Evolutionary conservation across 2,329 filamentous ascomycete species (phyloP).

Genomic region (Cladosporium sp.): DNA sequence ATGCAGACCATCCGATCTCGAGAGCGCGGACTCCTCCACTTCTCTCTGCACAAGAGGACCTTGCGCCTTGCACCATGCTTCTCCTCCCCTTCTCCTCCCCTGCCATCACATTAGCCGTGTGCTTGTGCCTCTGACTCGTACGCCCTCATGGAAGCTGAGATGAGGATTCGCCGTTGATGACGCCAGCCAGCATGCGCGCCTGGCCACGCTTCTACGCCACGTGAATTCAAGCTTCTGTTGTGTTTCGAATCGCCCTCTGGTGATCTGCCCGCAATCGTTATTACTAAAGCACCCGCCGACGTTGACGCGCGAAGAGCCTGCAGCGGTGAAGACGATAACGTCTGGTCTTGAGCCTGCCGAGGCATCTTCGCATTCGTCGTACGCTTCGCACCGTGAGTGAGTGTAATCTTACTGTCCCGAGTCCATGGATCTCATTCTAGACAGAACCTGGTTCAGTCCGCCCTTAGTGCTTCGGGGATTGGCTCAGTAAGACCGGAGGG

Average conservation of each 20-base stretch:
- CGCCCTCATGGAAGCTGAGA: neutral
- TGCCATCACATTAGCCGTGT: neutral
- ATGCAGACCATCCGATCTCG: neutral
- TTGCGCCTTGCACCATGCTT: neutral
- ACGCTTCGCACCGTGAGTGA: neutral
- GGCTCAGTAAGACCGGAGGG: neutral
- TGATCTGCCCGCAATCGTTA: neutral
- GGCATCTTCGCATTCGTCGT: neutral
- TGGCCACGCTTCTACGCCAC: slow-evolving; percentile 9
- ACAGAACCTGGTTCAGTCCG: neutral
- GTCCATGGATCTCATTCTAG: neutral
- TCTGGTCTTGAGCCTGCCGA: neutral
- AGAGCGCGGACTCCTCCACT: neutral
- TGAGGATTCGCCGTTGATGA: slow-evolving; percentile 21
- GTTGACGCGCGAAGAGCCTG: neutral
- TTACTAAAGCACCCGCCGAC: neutral
- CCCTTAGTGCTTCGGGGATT: slow-evolving; percentile 1
- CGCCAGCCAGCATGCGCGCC: slow-evolving; percentile 16
- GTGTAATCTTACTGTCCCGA: neutral
- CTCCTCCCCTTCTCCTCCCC: neutral
- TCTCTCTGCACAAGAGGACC: neutral
- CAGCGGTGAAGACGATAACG: neutral
- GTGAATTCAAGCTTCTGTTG: slow-evolving; percentile 14
- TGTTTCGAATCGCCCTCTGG: slow-evolving; percentile 10
- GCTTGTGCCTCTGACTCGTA: slow-evolving; percentile 15